Base-by-base conservation (phyloP, 345 rosid species). In the Hypericum androsaemum region DNA sequence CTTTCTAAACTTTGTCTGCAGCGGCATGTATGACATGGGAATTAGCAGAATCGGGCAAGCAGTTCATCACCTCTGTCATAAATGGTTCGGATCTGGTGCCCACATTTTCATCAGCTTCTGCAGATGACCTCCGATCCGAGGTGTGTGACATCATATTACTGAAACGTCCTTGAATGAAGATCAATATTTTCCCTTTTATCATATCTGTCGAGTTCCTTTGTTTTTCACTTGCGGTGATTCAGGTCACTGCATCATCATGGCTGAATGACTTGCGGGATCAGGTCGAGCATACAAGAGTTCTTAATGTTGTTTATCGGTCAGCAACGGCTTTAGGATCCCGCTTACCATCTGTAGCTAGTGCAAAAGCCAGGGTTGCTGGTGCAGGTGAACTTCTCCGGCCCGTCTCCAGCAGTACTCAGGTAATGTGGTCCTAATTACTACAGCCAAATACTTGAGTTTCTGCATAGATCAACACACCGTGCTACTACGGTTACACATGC, bases 1-100 rank as follows among this genome's bases (percentile, higher is more conserved):
- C n/a, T n/a, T n/a, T n/a, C n/a, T n/a, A n/a, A 54, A 63, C 43
- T 53, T 61, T 10, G 8, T n/a, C 53, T 59, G 79, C 84, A 92
- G 99, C 97, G 68, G 99, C 99, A 15, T 94, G 95, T 67, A 81
- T 94, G 97, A 94, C 99, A 28, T 94, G 94, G 95, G 97, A 94
- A 50, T 77, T 94, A 72, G 98, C 98, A 50, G 98, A 92, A 67
- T 92, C 98, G 44, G 98, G 99, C 61, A 94, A 83, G 73, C 82
- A 78, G 53, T 94, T 88, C 66, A 77, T 81, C 49, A 77, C 90
- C 17, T 81, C 94, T 16, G 64, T 83, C 43, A 68, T 94, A 43
- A 88, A 94, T 64, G 99, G 99, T 46, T 88, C 94, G 41, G 99
- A 94, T 76, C 63, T 94, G 54, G 99, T 94, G 58, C 97, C 99